Percentiles rank a stretch among this genome's conserved stretches.
Evolutionary conservation across 2,329 filamentous ascomycete genomes (phyloP).

Genomic region (Botrytis fabae): DNA sequence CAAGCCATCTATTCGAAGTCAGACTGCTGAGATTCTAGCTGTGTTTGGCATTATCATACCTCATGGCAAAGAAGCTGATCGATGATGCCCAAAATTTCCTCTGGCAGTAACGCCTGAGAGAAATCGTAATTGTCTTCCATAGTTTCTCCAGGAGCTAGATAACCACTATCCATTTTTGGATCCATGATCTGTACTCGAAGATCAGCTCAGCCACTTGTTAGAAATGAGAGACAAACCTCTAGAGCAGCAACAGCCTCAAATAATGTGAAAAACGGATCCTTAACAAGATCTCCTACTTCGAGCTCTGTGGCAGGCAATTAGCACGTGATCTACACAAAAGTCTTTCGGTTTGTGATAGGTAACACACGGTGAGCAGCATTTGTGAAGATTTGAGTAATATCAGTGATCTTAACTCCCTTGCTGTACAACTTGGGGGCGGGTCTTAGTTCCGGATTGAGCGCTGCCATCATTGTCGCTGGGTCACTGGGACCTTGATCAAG

Average conservation of each 20-base stretch:
- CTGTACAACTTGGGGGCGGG: constrained; percentile 39
- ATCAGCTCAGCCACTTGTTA: not conserved
- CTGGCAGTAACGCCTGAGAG: constrained; percentile 63
- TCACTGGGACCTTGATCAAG: constrained; percentile 34
- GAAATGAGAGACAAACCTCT: constrained; percentile 53
- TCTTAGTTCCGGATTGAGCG: constrained; percentile 34
- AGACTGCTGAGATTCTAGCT: constrained; percentile 8
- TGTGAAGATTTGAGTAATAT: constrained; percentile 59
- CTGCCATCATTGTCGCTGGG: constrained; percentile 31
- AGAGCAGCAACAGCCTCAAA: constrained; percentile 91
- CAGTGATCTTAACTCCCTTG: constrained; percentile 55
- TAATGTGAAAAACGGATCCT: constrained; percentile 91
- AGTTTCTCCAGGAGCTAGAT: constrained; percentile 73
- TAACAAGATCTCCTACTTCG: constrained; percentile 78
- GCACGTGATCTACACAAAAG: constrained; percentile 32
- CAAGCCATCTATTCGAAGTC: constrained; percentile 72
- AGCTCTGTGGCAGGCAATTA: constrained; percentile 56
- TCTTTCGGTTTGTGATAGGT: constrained; percentile 17
- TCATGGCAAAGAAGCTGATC: constrained; percentile 90
- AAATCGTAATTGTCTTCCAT: constrained; percentile 83
- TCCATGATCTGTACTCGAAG: constrained; percentile 79
- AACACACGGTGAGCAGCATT: constrained; percentile 54
- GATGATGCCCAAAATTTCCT: constrained; percentile 88
- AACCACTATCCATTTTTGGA: constrained; percentile 97
- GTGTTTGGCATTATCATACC: constrained; percentile 48